Conservation (phyloP, 495 filamentous ascomycete genomes). For the Penicillium turbatum region DNA sequence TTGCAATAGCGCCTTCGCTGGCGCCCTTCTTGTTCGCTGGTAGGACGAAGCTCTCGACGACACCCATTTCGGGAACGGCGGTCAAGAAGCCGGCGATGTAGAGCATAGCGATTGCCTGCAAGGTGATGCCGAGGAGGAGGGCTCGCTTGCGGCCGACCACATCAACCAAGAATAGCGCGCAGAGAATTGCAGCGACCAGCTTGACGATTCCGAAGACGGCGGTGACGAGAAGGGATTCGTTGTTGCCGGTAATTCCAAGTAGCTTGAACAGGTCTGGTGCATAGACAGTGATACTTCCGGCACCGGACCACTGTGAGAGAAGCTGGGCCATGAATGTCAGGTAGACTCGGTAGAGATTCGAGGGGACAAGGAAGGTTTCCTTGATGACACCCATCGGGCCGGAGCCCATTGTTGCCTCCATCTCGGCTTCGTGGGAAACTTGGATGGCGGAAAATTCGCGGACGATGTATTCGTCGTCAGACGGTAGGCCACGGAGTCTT, state of each 20-base stretch:
- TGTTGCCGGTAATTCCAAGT: slow-evolving; percentile 57
- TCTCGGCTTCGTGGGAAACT: slow-evolving; percentile 64
- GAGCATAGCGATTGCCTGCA: slow-evolving; percentile 61
- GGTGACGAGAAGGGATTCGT: slow-evolving; percentile 61
- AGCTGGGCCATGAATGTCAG: slow-evolving; percentile 57
- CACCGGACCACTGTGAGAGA: slow-evolving; percentile 66
- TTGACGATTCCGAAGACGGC: slow-evolving; percentile 70
- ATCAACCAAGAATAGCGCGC: slow-evolving; percentile 70
- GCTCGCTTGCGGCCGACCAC: slow-evolving; percentile 69
- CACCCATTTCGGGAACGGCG: slow-evolving; percentile 46
- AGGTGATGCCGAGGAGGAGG: slow-evolving; percentile 57
- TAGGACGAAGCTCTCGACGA: slow-evolving; percentile 26
- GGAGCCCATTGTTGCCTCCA: slow-evolving; percentile 56
- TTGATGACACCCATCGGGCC: slow-evolving; percentile 52
- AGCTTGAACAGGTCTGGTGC: slow-evolving; percentile 62
- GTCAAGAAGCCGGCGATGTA: slow-evolving; percentile 66
- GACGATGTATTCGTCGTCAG: slow-evolving; percentile 41
- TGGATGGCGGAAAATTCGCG: slow-evolving; percentile 61
- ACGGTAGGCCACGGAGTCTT: slow-evolving; percentile 38
- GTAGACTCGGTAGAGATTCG: slow-evolving; percentile 61
- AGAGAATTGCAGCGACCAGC: slow-evolving; percentile 56
- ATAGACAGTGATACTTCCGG: slow-evolving; percentile 62
- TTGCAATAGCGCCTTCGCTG: slow-evolving; percentile 55
- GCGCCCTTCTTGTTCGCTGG: slow-evolving; percentile 29
- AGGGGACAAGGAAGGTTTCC: slow-evolving; percentile 55